Evolutionary conservation across 2,329 filamentous ascomycete species (phyloP).

Genomic region (Pleomassaria siparia): DNA sequence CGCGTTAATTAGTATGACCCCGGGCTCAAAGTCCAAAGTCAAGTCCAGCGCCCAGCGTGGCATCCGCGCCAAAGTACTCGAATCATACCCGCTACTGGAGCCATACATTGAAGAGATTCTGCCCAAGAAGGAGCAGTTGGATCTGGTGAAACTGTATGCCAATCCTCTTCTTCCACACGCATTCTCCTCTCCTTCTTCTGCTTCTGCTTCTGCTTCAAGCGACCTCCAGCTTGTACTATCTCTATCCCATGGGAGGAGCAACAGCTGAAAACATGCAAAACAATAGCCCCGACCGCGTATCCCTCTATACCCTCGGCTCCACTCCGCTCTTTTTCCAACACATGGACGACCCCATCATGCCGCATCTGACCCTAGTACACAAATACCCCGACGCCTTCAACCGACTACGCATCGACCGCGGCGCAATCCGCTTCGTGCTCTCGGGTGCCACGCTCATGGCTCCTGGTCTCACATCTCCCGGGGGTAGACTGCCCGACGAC

Average conservation of each 20-base stretch:
- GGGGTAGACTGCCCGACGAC: constrained; percentile 72
- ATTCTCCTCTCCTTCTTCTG: not conserved
- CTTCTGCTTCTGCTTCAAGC: too few relatives aligned
- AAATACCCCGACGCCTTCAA: constrained; percentile 83
- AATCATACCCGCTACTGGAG: constrained; percentile 82
- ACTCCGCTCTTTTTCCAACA: constrained; percentile 91
- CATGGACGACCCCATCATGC: constrained; percentile 73
- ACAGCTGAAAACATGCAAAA: too few relatives aligned
- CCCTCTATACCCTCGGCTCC: constrained; percentile 79
- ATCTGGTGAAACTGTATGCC: constrained; percentile 78
- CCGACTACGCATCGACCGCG: constrained; percentile 85
- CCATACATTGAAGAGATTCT: constrained; percentile 91
- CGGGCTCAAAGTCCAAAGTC: constrained; percentile 88
- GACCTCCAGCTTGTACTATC: too few relatives aligned
- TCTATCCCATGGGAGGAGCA: too few relatives aligned
- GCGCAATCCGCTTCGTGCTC: constrained; percentile 94
- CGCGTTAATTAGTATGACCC: constrained; percentile 60
- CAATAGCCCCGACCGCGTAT: constrained; percentile 83
- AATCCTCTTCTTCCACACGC: not conserved
- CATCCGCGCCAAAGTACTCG: constrained; percentile 78
- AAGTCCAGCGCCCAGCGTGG: constrained; percentile 92
- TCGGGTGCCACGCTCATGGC: constrained; percentile 95
- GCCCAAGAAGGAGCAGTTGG: constrained; percentile 89
- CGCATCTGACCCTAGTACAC: constrained; percentile 87
- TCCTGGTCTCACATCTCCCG: constrained; percentile 81